These are phyloP conservation scores for Talaromyces sp. DNA, from an alignment of 2,329 filamentous ascomycete genomes.

Conservation along the genomic window DNA sequence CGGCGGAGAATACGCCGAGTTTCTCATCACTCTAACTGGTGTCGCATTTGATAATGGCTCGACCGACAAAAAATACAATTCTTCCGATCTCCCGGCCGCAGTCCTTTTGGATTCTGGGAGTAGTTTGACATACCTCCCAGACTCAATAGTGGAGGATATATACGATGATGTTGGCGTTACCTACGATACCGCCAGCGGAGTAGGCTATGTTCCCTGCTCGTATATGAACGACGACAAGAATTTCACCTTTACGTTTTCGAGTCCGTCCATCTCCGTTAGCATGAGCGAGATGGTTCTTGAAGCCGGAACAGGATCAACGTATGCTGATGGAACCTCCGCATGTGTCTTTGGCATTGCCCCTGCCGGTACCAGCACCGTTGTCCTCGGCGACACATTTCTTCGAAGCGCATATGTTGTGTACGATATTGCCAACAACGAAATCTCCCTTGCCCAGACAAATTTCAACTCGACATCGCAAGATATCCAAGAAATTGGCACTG, in stretches of 20 bases:
- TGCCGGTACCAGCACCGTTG: conserved; percentile 41
- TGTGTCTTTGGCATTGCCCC: conserved; percentile 50
- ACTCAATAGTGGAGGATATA: conserved; percentile 40
- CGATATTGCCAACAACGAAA: conserved; percentile 56
- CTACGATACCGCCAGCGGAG: conserved; percentile 52
- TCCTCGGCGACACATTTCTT: conserved; percentile 60
- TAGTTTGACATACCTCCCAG: conserved; percentile 36
- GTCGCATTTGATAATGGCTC: conserved; percentile 40
- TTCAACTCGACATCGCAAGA: conserved; percentile 52
- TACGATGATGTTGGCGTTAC: conserved; percentile 57
- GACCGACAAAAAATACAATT: conserved; percentile 18
- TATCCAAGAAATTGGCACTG: conserved; percentile 52
- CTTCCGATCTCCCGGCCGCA: conserved; percentile 38
- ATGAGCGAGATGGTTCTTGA: conserved; percentile 55
- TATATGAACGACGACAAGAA: conserved; percentile 46
- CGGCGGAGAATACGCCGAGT: conserved; percentile 54
- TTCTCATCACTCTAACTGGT: conserved; percentile 65
- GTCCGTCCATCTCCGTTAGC: conserved; percentile 50
- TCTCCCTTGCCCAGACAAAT: conserved; percentile 57
- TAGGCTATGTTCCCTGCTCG: conserved; percentile 52
- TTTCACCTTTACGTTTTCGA: conserved; percentile 56
- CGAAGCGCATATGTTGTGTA: conserved; percentile 61
- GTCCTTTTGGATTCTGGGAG: conserved; percentile 37
- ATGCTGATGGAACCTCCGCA: conserved; percentile 30
- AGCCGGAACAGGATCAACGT: conserved; percentile 32